These are phyloP conservation scores for Helotiales sp. DNA, from an alignment of 2,329 filamentous ascomycete species.

Conservation along the genomic window DNA sequence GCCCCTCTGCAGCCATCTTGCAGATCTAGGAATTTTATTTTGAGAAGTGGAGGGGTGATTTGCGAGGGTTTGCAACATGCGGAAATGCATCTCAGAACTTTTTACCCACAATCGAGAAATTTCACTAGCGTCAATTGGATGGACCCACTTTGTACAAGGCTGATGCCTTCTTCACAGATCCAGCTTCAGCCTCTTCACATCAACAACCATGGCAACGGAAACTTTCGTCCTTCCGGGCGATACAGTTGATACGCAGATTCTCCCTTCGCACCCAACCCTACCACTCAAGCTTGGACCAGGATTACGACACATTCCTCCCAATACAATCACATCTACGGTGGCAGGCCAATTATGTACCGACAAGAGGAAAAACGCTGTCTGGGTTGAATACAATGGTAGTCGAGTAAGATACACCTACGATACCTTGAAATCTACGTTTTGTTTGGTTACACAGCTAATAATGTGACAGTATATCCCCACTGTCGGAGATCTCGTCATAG, in stretches of 20 bases:
- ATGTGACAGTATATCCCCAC: slow-evolving; percentile 70
- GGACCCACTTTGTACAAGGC: slow-evolving; percentile 30
- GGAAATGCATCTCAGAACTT: slow-evolving; percentile 22
- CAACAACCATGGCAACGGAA: slow-evolving; percentile 39
- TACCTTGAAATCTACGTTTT: too few relatives aligned
- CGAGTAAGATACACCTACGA: slow-evolving; percentile 50
- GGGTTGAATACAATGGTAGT: slow-evolving; percentile 71
- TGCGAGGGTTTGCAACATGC: slow-evolving; percentile 2
- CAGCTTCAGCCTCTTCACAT: background rate
- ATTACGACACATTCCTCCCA: slow-evolving; percentile 77
- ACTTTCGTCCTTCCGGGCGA: slow-evolving; percentile 82
- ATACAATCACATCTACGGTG: slow-evolving; percentile 67
- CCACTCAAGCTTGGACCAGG: slow-evolving; percentile 82
- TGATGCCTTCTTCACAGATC: slow-evolving; percentile 20
- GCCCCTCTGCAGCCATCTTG: slow-evolving; percentile 34
- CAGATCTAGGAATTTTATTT: background rate
- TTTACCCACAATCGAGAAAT: slow-evolving; percentile 27
- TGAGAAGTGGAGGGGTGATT: background rate
- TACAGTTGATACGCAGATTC: slow-evolving; percentile 59
- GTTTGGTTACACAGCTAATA: slow-evolving; percentile 1
- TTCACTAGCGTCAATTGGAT: slow-evolving; percentile 29
- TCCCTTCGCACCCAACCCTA: slow-evolving; percentile 68
- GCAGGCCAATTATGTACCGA: slow-evolving; percentile 68
- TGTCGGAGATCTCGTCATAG: slow-evolving; percentile 84
- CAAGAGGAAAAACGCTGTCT: slow-evolving; percentile 72